Evolutionary conservation across 2,329 filamentous ascomycete genomes (phyloP).

Genomic region (Colletotrichum karsti): DNA sequence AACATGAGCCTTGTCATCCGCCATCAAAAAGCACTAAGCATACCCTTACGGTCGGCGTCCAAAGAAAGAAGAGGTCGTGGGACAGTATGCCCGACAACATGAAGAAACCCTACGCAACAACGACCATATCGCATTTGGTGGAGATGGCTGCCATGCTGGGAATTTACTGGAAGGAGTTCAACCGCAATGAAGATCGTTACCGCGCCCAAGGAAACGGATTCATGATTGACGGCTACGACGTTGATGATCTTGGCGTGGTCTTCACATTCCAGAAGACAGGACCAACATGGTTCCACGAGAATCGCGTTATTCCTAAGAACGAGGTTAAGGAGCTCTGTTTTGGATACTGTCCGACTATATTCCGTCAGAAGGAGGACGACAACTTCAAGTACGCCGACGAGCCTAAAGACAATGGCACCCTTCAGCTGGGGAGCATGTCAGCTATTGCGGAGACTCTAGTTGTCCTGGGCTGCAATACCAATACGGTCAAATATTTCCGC

Average conservation of each 20-base stretch:
- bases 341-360: slow-evolving; percentile 49
- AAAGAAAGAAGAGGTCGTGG: slow-evolving; percentile 26
- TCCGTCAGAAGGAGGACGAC: slow-evolving; percentile 25
- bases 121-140: slow-evolving; percentile 44
- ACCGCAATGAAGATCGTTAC: slow-evolving; percentile 43
- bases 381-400: slow-evolving; percentile 31
- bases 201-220: slow-evolving; percentile 47
- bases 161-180: slow-evolving; percentile 51
- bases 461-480: slow-evolving; percentile 47
- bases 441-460: slow-evolving; percentile 46
- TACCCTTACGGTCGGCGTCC: slow-evolving; percentile 17
- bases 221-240: slow-evolving; percentile 39
- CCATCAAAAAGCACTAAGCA: background rate
- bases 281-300: slow-evolving; percentile 42
- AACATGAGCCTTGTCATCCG: background rate
- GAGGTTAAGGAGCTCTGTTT: slow-evolving; percentile 49
- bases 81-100: slow-evolving; percentile 24
- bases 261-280: slow-evolving; percentile 49
- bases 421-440: slow-evolving; percentile 29
- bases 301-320: slow-evolving; percentile 45
- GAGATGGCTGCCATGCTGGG: slow-evolving; percentile 46
- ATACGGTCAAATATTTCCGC: slow-evolving; percentile 41
- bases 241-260: slow-evolving; percentile 46
- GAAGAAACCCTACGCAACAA: slow-evolving; percentile 44
- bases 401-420: slow-evolving; percentile 31